Evolutionary conservation across 495 filamentous ascomycete species (phyloP).

Genomic region (Tetracladium setigerum): DNA sequence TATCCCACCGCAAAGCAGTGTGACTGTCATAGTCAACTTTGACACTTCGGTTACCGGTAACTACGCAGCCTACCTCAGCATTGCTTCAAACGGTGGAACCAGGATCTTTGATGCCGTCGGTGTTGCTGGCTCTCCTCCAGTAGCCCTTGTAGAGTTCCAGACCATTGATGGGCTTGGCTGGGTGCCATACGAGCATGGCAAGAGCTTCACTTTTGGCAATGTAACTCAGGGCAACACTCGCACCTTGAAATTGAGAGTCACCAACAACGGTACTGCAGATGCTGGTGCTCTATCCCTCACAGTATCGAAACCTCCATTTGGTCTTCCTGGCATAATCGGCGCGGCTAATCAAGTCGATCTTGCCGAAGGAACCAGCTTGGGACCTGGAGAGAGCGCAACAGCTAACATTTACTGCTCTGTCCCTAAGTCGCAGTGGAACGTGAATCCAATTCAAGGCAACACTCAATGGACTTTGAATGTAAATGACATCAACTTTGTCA

Average conservation of each 20-base stretch:
- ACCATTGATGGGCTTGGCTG: constrained; percentile 35
- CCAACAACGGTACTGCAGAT: constrained; percentile 30
- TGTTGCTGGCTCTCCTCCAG: constrained; percentile 27
- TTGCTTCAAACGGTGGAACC: constrained; percentile 34
- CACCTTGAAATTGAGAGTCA: constrained; percentile 33
- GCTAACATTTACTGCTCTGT: constrained; percentile 38
- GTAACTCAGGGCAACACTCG: constrained; percentile 32
- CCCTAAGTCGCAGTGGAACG: constrained; percentile 38
- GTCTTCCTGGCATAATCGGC: constrained; percentile 29
- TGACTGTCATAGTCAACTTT: constrained; percentile 32
- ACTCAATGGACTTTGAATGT: constrained; percentile 39
- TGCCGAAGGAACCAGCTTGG: constrained; percentile 39
- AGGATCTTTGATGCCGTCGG: constrained; percentile 32
- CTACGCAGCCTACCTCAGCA: constrained; percentile 31
- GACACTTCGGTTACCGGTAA: constrained; percentile 30
- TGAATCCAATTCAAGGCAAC: constrained; percentile 28
- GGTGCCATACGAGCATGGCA: constrained; percentile 29
- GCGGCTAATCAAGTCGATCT: constrained; percentile 38
- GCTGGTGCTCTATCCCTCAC: constrained; percentile 34
- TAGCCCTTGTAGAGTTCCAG: constrained; percentile 38
- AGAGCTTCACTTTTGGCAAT: constrained; percentile 36
- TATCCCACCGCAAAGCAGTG: constrained; percentile 23
- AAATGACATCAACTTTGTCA: constrained; percentile 33
- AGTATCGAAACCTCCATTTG: constrained; percentile 41
- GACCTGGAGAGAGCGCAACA: constrained; percentile 30